Base-by-base conservation (phyloP, 179 eudicot species). In the Gypsophila paniculata region DNA sequence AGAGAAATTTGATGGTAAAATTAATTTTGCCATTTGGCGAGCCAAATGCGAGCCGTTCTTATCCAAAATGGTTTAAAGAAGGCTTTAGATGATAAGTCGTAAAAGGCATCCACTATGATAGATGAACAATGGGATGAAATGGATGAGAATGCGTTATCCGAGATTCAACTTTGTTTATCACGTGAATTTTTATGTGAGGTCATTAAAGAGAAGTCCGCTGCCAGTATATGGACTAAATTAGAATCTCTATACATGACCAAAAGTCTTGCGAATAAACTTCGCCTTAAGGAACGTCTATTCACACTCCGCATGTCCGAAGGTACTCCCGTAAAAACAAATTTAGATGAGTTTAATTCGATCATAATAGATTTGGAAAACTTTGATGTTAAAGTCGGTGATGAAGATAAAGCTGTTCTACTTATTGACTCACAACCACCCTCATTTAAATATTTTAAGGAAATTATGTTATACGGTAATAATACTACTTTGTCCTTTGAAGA, bases 171-270 rank as follows among this genome's bases (percentile, higher is more conserved):
- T n/a, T 54, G 59, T 54, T 54, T 54, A 22, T 54, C 59, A 3
- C 59, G 22, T n/a, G 18, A 52, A 21, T 4, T 52, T 6, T 15
- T 52, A 52, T 0, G 57, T 52, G 59, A 54, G 59, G 59, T 54
- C 59, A 54, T 54, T 15, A 54, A 17, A 0, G 59, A 54, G n/a
- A 54, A 54, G 23, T 54, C 22, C 6, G 59, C 59, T 54, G 22
- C 22, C 6, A 6, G n/a, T n/a, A 54, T 54, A 2, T n/a, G 22
- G 22, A 7, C 23, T n/a, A 54, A 54, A 54, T n/a, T 54, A 54
- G 23, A 54, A 3, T 54, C 59, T n/a, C 59, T 54, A n/a, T 54
- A 54, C 59, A 54, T 54, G 59, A 54, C 23, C 59, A n/a, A 54
- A 18, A 54, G 59, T 18, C 59, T 54, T 54, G 22, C 59, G 6